A percentile compares a stretch with the other conserved stretches of the same genome.
Conservation (phyloP, 306 rosid species). For the Begonia fuchsioides region DNA sequence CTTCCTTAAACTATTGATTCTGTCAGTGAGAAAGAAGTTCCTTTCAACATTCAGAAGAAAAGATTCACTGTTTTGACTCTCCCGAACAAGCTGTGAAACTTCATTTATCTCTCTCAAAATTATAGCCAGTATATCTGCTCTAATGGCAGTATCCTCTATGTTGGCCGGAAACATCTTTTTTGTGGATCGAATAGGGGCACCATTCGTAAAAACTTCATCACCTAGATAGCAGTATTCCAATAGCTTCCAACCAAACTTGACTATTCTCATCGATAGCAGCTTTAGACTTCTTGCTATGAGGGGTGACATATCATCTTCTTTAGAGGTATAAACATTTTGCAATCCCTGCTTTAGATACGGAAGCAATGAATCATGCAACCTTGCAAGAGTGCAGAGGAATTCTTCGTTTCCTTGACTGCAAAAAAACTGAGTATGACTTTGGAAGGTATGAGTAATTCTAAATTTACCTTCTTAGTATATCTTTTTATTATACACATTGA, state of each 20-base stretch:
- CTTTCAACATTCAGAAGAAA: conserved; percentile 71
- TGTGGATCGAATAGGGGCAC: conserved; percentile 40
- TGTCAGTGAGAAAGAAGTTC: conserved; percentile 36
- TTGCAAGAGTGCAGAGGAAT: conserved; percentile 60
- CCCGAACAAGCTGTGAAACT: conserved; percentile 31
- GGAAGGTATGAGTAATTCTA: not conserved
- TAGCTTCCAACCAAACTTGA: conserved; percentile 70
- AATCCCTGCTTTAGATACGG: conserved; percentile 45
- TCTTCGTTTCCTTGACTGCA: conserved; percentile 74
- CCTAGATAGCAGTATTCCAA: conserved; percentile 70
- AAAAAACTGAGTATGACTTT: not conserved
- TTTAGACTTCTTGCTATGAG: conserved; percentile 48
- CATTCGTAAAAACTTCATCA: conserved; percentile 47
- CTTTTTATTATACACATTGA: too few relatives aligned
- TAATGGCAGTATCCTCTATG: conserved; percentile 75
- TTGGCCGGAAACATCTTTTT: conserved; percentile 87
- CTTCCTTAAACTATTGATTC: conserved; percentile 37
- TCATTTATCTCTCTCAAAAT: conserved; percentile 74
- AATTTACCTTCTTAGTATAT: too few relatives aligned
- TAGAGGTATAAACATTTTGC: conserved; percentile 28
- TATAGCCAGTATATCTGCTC: conserved; percentile 80
- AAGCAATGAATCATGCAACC: conserved; percentile 76
- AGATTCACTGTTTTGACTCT: conserved; percentile 41
- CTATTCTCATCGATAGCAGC: conserved; percentile 57
- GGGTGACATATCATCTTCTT: conserved; percentile 33